phyloP scores from a whole-genome alignment of 2,329 filamentous ascomycete species.

The Exophiala mesophila region DNA sequence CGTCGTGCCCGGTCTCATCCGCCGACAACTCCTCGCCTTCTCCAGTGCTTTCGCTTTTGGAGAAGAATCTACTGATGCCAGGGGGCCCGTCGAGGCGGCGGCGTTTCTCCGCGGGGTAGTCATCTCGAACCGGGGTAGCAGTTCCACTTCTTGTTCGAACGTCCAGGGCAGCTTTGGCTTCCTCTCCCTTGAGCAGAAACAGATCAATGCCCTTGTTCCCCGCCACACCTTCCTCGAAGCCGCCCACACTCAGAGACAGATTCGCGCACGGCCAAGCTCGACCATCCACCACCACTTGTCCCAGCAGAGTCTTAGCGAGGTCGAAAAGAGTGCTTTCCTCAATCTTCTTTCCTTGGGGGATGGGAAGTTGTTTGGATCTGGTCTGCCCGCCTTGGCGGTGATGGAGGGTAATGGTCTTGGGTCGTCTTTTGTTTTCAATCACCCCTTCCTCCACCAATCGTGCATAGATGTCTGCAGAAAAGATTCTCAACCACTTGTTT shows the following conservation, averaged over 20 bases:
- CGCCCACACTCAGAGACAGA: constrained; percentile 80
- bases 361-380: constrained; percentile 68
- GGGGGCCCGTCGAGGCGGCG: constrained; percentile 45
- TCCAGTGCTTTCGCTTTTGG: constrained; percentile 35
- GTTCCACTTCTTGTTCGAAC: constrained; percentile 23
- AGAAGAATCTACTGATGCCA: constrained; percentile 57
- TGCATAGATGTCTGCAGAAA: constrained; percentile 84
- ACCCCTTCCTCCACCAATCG: constrained; percentile 87
- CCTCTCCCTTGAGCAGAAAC: constrained; percentile 69
- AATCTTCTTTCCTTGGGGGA: constrained; percentile 68
- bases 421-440: constrained; percentile 77
- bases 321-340: constrained; percentile 69
- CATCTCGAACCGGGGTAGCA: constrained; percentile 28
- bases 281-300: constrained; percentile 72
- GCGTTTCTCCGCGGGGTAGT: constrained; percentile 33
- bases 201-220: constrained; percentile 81
- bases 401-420: constrained; percentile 79
- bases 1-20: constrained; percentile 19
- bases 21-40: constrained; percentile 25
- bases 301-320: constrained; percentile 69
- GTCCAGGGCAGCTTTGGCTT: constrained; percentile 45
- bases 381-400: constrained; percentile 70
- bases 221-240: constrained; percentile 80
- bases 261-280: constrained; percentile 88
- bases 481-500: constrained; percentile 81